These are phyloP conservation scores for Cordia subcordata DNA, from an alignment of 257 asterid genomes.

Conservation along the genomic window DNA sequence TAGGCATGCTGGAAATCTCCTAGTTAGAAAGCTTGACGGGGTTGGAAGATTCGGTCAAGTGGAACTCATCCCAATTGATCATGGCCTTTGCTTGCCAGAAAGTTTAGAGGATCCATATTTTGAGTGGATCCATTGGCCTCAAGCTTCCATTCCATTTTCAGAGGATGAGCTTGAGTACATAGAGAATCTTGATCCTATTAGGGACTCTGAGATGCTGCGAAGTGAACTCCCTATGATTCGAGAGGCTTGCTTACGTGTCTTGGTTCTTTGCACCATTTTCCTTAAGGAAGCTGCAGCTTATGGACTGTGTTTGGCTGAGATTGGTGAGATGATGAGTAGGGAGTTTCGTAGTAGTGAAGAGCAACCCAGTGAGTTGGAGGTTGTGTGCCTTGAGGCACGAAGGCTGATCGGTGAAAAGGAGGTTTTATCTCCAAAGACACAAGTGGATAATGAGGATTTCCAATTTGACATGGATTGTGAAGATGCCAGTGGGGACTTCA, in stretches of 20 bases:
- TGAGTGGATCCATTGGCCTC: conserved; percentile 23
- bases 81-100: conserved; percentile 22
- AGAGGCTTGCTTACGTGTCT: conserved; percentile 16
- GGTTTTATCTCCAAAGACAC: neutral
- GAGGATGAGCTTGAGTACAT: conserved; percentile 12
- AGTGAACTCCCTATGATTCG: conserved; percentile 16
- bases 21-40: conserved; percentile 9
- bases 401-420: conserved; percentile 7
- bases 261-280: conserved; percentile 14
- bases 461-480: conserved; percentile 15
- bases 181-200: conserved; percentile 12
- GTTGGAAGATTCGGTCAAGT: conserved; percentile 9
- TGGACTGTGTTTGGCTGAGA: conserved; percentile 17
- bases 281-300: conserved; percentile 17
- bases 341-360: conserved; percentile 1
- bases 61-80: conserved; percentile 19
- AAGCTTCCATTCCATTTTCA: conserved; percentile 16
- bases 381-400: conserved; percentile 13
- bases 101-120: conserved; percentile 20
- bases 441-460: conserved; percentile 7
- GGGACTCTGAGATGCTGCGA: conserved; percentile 17
- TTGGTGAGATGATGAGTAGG: conserved; percentile 21
- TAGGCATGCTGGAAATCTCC: conserved; percentile 19
- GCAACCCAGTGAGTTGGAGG: conserved; percentile 18
- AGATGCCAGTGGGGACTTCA: conserved; percentile 14